Evolutionary conservation across 202 grass and related monocot genomes (phyloP).

Genomic region (Hordeum pubiflorum): DNA sequence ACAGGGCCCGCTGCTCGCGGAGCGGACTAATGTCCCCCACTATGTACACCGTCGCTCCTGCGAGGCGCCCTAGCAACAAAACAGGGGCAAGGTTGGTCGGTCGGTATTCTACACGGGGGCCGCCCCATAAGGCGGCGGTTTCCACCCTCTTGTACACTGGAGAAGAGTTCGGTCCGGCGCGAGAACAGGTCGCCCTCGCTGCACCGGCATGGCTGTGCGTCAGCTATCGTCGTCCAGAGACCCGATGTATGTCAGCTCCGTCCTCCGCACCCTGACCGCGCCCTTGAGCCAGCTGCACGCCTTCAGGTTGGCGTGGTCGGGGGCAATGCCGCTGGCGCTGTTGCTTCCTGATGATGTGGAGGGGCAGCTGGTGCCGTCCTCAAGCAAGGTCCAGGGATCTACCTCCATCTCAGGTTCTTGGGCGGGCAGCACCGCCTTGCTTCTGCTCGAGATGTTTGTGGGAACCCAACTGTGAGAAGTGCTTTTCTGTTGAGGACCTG

Average conservation of each 20-base stretch:
- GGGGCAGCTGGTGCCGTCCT: slow-evolving; percentile 80
- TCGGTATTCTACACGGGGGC: slow-evolving; percentile 19
- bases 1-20: background rate
- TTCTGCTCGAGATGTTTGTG: slow-evolving; percentile 53
- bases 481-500: slow-evolving; percentile 53
- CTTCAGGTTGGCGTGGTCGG: slow-evolving; percentile 77
- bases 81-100: background rate
- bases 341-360: slow-evolving; percentile 42
- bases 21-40: slow-evolving; percentile 24
- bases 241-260: slow-evolving; percentile 89
- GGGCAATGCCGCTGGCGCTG: slow-evolving; percentile 24
- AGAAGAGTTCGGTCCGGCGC: background rate
- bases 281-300: slow-evolving; percentile 95
- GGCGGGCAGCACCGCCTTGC: slow-evolving; percentile 35
- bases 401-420: slow-evolving; percentile 77
- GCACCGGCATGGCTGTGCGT: slow-evolving; percentile 15
- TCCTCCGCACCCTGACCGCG: slow-evolving; percentile 75
- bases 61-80: background rate
- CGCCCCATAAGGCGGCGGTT: background rate
- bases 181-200: background rate
- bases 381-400: slow-evolving; percentile 83
- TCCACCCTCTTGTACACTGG: slow-evolving; percentile 4
- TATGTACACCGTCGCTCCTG: slow-evolving; percentile 26
- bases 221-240: slow-evolving; percentile 93
- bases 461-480: slow-evolving; percentile 34